Conservation (phyloP, 2,329 filamentous ascomycete genomes). For the Epicoccum sorghinum region DNA sequence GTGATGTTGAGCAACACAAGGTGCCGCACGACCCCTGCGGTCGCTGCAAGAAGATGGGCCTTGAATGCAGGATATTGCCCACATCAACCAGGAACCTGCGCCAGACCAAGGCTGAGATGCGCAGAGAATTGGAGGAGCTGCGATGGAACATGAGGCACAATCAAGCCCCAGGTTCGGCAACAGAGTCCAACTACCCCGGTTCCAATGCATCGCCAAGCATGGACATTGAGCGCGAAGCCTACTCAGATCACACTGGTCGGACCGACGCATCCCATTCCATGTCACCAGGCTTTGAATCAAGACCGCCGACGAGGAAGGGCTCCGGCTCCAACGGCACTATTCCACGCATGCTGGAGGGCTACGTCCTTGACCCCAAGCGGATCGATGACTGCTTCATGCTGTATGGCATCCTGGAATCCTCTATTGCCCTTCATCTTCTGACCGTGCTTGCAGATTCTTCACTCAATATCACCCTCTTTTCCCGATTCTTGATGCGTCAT, state of each 20-base stretch:
- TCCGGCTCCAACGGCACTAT: conserved; percentile 26
- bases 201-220: conserved; percentile 37
- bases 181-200: conserved; percentile 32
- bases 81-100: conserved; percentile 46
- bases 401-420: conserved; percentile 20
- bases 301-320: conserved; percentile 32
- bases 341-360: conserved; percentile 38
- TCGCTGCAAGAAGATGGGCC: conserved; percentile 44
- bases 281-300: conserved; percentile 38
- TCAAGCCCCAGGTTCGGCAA: conserved; percentile 16
- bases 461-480: conserved; percentile 42
- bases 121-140: conserved; percentile 44
- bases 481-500: conserved; percentile 40
- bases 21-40: conserved; percentile 45
- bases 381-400: conserved; percentile 46
- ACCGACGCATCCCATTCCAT: conserved; percentile 38
- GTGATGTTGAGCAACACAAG: conserved; percentile 47
- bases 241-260: conserved; percentile 35
- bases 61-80: conserved; percentile 45
- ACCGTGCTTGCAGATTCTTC: conserved; percentile 37
- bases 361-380: conserved; percentile 39
- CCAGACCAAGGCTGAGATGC: conserved; percentile 48
- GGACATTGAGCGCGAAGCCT: conserved; percentile 37
- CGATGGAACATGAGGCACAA: conserved; percentile 44
- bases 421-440: conserved; percentile 8